These are phyloP conservation scores for Cladosporium sp. DNA, from an alignment of 2,329 filamentous ascomycete genomes.

Conservation along the genomic window DNA sequence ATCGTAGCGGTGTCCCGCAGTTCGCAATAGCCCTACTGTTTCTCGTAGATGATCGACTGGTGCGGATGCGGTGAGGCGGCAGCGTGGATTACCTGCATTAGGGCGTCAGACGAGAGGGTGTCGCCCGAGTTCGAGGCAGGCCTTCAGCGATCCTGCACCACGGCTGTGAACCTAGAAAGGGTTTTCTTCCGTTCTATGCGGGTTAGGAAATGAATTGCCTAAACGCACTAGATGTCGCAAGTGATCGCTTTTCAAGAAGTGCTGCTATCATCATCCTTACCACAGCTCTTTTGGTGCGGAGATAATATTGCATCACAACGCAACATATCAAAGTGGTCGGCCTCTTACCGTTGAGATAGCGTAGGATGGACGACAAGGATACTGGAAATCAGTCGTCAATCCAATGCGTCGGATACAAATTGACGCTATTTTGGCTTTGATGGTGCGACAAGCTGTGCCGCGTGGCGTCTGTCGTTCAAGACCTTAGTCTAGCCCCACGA, in stretches of 20 bases:
- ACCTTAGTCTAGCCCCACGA: too few relatives aligned
- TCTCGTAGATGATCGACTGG: background rate
- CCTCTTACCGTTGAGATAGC: background rate
- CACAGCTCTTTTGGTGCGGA: background rate
- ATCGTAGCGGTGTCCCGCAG: background rate
- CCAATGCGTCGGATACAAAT: background rate
- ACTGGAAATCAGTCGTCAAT: background rate
- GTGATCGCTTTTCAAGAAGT: background rate
- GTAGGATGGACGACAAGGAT: background rate
- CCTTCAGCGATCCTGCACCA: background rate
- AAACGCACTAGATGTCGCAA: background rate
- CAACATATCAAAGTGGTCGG: background rate
- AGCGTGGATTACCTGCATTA: background rate
- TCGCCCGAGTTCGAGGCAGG: background rate
- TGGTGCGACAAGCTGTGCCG: background rate
- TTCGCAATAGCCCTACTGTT: background rate
- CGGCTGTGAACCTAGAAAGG: background rate
- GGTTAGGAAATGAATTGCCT: background rate
- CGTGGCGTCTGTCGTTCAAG: too few relatives aligned
- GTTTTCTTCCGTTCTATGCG: background rate
- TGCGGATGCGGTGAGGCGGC: background rate
- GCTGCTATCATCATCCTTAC: background rate
- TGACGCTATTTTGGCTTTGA: background rate
- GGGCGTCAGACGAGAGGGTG: background rate
- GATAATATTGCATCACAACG: background rate